Evolutionary conservation across 345 rosid species (phyloP), one percentile per base, ranked within the genome.

Genomic region (Corchorus capsularis): DNA sequence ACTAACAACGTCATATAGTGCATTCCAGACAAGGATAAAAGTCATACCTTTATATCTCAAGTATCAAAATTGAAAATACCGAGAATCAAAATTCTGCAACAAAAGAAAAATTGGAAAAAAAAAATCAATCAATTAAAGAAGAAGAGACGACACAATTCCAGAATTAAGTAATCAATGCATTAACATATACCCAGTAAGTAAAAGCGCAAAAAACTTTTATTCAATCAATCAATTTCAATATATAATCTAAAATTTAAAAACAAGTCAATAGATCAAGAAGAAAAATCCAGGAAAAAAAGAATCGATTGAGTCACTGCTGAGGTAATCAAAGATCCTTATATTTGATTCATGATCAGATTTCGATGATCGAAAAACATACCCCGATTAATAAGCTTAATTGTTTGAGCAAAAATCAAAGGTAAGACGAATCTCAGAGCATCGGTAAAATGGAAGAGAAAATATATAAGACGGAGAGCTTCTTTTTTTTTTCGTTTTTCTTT

Each of bases 321-420:
- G 39, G 69, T 12, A 17, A 6, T 5, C 27, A 75, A 80, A 71
- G 46, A 77, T 79, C 78, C 54, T 73, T 5, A 56, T 46, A 62
- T 27, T 37, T 49, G 76, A 80, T 79, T 78, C 2, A 66, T 46
- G 45, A 76, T 61, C 39, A 15, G 75, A 79, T 81, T 76, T 54
- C 62, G 63, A 78, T 53, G 43, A 79, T 84, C 80, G 62, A 66
- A 59, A 67, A 75, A 47, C 80, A 82, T 70, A 70, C 73, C 91
- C 86, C n/a, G 82, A 74, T 41, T 72, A 41, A 16, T n/a, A 50
- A 82, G 75, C 77, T 66, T 76, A 63, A 75, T 49, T 37, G 69
- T 78, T 68, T 63, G 39, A 77, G 80, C 80, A 77, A 85, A 8
- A 69, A 35, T 84, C 84, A 27, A 72, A 82, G 76, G 78, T 16